phyloP scores from a whole-genome alignment of 805 yeast genomes.

The Scheffersomyces coipomensis region DNA sequence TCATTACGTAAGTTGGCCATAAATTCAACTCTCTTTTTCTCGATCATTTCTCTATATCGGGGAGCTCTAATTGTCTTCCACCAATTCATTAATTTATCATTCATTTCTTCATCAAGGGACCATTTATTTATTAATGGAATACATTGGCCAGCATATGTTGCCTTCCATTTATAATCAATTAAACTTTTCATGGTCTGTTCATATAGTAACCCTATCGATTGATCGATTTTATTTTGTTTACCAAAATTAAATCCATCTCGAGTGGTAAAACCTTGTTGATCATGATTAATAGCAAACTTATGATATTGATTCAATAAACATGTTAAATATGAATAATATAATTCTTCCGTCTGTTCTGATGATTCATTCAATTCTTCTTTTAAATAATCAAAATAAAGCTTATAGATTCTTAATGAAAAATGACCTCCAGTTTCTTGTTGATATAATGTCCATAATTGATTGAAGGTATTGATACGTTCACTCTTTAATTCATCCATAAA shows the following conservation, averaged over 20 bases:
- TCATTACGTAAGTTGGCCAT: constrained; percentile 21
- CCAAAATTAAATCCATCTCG: not conserved
- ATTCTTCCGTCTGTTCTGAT: constrained; percentile 8
- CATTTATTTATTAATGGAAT: constrained; percentile 34
- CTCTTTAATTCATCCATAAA: constrained; percentile 20
- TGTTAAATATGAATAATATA: constrained; percentile 22
- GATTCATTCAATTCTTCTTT: constrained; percentile 19
- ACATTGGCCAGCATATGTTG: constrained; percentile 25
- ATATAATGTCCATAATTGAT: constrained; percentile 36
- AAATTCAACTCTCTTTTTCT: constrained; percentile 20
- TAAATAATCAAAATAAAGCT: constrained; percentile 19
- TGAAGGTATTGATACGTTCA: constrained; percentile 24
- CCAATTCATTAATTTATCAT: constrained; percentile 18
- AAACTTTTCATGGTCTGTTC: constrained; percentile 20
- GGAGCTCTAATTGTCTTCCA: constrained; percentile 14
- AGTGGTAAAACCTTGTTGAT: constrained; percentile 1
- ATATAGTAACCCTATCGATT: constrained; percentile 14
- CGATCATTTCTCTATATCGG: constrained; percentile 19
- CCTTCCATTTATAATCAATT: constrained; percentile 25
- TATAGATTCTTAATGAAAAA: constrained; percentile 23
- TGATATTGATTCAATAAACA: constrained; percentile 12
- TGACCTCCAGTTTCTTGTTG: constrained; percentile 15
- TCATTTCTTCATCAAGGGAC: constrained; percentile 31
- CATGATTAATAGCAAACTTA: constrained; percentile 6
- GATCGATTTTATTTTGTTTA: constrained; percentile 8